A percentile compares a stretch with the other conserved stretches of the same genome.
These are phyloP conservation scores for Eucalyptus sideroxylon DNA, from an alignment of 345 rosid species.

Conservation along the genomic window DNA sequence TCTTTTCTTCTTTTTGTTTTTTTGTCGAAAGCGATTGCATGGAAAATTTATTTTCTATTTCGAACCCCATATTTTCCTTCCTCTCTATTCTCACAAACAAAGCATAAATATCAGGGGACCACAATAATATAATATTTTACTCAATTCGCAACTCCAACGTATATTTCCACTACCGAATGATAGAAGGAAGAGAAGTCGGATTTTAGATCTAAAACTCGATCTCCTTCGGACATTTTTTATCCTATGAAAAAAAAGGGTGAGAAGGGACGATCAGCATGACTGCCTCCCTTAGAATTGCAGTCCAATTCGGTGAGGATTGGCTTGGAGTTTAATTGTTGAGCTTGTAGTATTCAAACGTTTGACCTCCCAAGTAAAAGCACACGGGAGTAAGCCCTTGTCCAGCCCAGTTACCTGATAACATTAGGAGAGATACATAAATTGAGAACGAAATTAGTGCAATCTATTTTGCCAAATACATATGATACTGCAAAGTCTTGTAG, in stretches of 20 bases:
- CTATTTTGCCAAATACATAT: neutral
- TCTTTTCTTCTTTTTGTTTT: no score
- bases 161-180: neutral
- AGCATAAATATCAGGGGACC: neutral
- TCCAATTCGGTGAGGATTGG: neutral
- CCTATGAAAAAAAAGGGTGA: neutral
- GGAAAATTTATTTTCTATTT: neutral
- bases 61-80: neutral
- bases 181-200: neutral
- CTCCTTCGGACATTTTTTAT: neutral
- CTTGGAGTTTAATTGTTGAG: neutral
- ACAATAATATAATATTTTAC: neutral
- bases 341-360: neutral
- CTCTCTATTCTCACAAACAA: neutral
- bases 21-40: neutral
- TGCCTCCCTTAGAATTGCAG: neutral
- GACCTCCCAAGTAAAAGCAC: neutral
- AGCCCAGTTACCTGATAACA: neutral
- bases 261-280: neutral
- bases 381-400: neutral
- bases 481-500: neutral
- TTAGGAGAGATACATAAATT: neutral
- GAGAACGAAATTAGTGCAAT: neutral
- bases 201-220: neutral
- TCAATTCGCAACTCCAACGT: neutral